Evolutionary conservation across 768 basidiomycete genomes (phyloP).

Genomic region (Tremella fuciformis): DNA sequence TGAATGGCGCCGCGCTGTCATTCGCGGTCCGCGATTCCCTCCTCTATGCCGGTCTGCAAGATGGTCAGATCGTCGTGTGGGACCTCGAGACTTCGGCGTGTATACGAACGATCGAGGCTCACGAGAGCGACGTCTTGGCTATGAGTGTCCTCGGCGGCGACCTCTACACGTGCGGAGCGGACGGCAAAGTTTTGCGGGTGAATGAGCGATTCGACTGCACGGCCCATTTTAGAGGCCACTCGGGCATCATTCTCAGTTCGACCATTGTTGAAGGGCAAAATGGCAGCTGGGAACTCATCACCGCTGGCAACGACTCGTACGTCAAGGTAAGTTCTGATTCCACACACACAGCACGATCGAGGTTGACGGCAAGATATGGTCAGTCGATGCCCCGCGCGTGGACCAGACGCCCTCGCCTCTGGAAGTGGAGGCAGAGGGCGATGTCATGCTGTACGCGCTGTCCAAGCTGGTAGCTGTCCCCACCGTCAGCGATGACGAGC

Average conservation of each 20-base stretch:
- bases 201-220: slow-evolving; percentile 80
- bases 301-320: slow-evolving; percentile 79
- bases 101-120: slow-evolving; percentile 79
- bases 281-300: slow-evolving; percentile 58
- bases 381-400: slow-evolving; percentile 44
- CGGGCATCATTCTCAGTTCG: slow-evolving; percentile 78
- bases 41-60: slow-evolving; percentile 89
- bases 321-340: slow-evolving; percentile 63
- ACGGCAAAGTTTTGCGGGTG: slow-evolving; percentile 74
- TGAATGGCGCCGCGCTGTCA: slow-evolving; percentile 74
- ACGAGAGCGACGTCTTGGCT: slow-evolving; percentile 82
- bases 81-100: slow-evolving; percentile 86
- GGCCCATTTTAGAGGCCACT: slow-evolving; percentile 76
- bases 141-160: slow-evolving; percentile 66
- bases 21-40: slow-evolving; percentile 72
- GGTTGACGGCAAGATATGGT: slow-evolving; percentile 52
- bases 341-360: not conserved
- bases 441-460: slow-evolving; percentile 73
- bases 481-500: slow-evolving; percentile 69
- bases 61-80: slow-evolving; percentile 84
- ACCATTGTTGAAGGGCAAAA: slow-evolving; percentile 56
- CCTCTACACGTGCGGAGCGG: slow-evolving; percentile 58
- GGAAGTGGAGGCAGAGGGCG: slow-evolving; percentile 54
- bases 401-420: slow-evolving; percentile 19
- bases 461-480: slow-evolving; percentile 83